Percentiles rank a stretch among this genome's conserved stretches.
These are phyloP conservation scores for Sarocladium kiliense DNA, from an alignment of 2,329 filamentous ascomycete genomes.

Conservation along the genomic window DNA sequence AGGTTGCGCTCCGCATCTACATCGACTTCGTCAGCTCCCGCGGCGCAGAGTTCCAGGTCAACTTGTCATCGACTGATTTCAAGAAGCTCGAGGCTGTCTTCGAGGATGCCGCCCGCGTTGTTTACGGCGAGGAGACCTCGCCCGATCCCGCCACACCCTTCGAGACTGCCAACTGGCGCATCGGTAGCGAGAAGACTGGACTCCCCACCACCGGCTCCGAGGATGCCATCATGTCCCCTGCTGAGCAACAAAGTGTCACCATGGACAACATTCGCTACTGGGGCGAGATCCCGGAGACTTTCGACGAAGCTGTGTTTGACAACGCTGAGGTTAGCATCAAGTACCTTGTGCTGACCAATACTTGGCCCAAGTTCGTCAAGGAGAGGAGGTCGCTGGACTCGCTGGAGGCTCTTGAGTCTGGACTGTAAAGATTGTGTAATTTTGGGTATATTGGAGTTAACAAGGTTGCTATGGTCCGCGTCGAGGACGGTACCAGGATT, in stretches of 20 bases:
- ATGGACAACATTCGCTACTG: constrained; percentile 26
- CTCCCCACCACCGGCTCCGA: constrained; percentile 18
- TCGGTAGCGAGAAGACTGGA: constrained; percentile 14
- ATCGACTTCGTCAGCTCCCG: constrained; percentile 54
- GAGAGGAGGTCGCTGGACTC: constrained; percentile 24
- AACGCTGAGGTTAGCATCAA: constrained; percentile 55
- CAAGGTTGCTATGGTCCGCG: not conserved
- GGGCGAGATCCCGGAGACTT: constrained; percentile 35
- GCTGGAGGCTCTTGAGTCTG: constrained; percentile 6
- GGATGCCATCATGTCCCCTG: constrained; percentile 16
- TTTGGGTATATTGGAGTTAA: not conserved
- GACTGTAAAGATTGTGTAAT: not conserved
- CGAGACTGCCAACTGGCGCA: constrained; percentile 22
- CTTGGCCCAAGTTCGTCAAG: constrained; percentile 33
- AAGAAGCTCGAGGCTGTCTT: constrained; percentile 52
- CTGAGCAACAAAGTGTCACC: constrained; percentile 13
- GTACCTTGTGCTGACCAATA: constrained; percentile 50
- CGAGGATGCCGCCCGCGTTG: constrained; percentile 42
- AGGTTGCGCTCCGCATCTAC: constrained; percentile 56
- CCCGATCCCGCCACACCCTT: constrained; percentile 41
- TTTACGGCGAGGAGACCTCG: constrained; percentile 33
- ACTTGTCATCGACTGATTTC: constrained; percentile 54
- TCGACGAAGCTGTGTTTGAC: constrained; percentile 48
- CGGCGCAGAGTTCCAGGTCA: constrained; percentile 62
- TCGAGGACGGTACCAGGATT: not conserved